Percentiles rank a stretch among this genome's conserved stretches.
phyloP scores from a whole-genome alignment of 345 rosid species.

The Arabis hirsuta region DNA sequence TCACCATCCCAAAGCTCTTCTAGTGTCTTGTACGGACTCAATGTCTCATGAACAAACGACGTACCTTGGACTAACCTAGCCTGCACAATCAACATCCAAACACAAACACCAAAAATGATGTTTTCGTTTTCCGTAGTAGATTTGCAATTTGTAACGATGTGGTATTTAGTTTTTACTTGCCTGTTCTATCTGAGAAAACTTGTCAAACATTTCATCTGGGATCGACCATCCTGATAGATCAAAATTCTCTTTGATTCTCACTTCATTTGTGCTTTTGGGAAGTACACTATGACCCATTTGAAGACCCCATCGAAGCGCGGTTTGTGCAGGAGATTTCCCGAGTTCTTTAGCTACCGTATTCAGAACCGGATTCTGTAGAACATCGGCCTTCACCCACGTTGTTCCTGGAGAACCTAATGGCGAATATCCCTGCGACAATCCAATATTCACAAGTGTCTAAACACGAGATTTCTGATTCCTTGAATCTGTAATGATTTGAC shows the following conservation, averaged over 20 bases:
- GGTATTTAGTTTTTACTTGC: slow-evolving; percentile 43
- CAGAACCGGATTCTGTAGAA: slow-evolving; percentile 58
- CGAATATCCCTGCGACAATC: slow-evolving; percentile 67
- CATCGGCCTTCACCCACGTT: slow-evolving; percentile 61
- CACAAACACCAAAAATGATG: background rate
- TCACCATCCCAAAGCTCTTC: slow-evolving; percentile 92
- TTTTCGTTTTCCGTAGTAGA: background rate
- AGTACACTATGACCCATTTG: slow-evolving; percentile 87
- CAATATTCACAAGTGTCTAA: too few species aligned
- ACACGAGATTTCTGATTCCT: slow-evolving; percentile 1
- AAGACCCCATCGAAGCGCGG: slow-evolving; percentile 83
- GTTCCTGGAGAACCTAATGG: slow-evolving; percentile 89
- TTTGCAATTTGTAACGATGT: background rate
- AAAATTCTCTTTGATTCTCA: slow-evolving; percentile 70
- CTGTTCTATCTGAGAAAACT: slow-evolving; percentile 68
- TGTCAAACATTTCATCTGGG: slow-evolving; percentile 63
- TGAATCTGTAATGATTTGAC: background rate
- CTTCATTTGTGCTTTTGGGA: slow-evolving; percentile 73
- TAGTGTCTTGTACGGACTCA: slow-evolving; percentile 57
- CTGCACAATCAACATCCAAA: slow-evolving; percentile 43
- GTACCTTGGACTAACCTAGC: slow-evolving; percentile 62
- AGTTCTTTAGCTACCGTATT: slow-evolving; percentile 60
- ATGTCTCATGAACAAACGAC: slow-evolving; percentile 57
- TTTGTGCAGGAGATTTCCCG: slow-evolving; percentile 79
- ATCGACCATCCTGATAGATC: slow-evolving; percentile 79